Conservation (phyloP, 2,329 filamentous ascomycete genomes). For the Colletotrichum shisoi region DNA sequence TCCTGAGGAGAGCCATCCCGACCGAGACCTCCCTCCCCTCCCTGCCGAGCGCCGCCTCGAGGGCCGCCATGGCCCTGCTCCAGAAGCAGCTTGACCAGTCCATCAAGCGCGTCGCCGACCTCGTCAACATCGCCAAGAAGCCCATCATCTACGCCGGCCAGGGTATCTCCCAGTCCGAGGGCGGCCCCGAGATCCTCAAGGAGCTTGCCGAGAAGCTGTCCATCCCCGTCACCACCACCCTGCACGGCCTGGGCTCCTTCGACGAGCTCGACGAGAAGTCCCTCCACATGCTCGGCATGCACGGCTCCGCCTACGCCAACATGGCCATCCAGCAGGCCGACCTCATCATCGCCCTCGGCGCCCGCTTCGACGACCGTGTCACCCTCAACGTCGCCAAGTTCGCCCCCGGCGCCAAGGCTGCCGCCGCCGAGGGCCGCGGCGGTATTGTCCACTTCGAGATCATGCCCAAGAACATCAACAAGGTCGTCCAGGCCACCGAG, state of each 20-base stretch:
- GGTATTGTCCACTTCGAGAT: conserved; percentile 98
- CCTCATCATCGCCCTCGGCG: conserved; percentile 92
- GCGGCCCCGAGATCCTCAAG: conserved; percentile 80
- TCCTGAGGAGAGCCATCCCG: conserved; percentile 85
- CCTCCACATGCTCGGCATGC: conserved; percentile 98
- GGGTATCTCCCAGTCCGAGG: conserved; percentile 80
- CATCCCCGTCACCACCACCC: conserved; percentile 94
- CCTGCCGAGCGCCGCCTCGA: conserved; percentile 84
- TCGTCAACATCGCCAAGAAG: conserved; percentile 90
- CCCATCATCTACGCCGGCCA: conserved; percentile 95
- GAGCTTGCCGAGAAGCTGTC: conserved; percentile 88
- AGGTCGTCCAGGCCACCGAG: conserved; percentile 95
- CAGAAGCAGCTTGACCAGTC: conserved; percentile 76
- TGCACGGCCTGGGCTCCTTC: conserved; percentile 90
- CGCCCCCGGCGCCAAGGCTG: conserved; percentile 84
- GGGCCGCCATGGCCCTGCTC: conserved; percentile 77
- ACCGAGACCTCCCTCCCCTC: conserved; percentile 75
- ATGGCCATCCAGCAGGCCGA: conserved; percentile 98
- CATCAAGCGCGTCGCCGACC: conserved; percentile 77
- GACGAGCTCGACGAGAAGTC: conserved; percentile 95
- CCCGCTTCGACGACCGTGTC: conserved; percentile 95
- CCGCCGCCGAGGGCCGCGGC: conserved; percentile 83
- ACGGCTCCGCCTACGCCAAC: conserved; percentile 96
- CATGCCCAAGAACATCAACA: conserved; percentile 99
- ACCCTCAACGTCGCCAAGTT: conserved; percentile 84